Base-by-base conservation (phyloP, 352 stramenopile species). In the Plasmopara viticola region DNA sequence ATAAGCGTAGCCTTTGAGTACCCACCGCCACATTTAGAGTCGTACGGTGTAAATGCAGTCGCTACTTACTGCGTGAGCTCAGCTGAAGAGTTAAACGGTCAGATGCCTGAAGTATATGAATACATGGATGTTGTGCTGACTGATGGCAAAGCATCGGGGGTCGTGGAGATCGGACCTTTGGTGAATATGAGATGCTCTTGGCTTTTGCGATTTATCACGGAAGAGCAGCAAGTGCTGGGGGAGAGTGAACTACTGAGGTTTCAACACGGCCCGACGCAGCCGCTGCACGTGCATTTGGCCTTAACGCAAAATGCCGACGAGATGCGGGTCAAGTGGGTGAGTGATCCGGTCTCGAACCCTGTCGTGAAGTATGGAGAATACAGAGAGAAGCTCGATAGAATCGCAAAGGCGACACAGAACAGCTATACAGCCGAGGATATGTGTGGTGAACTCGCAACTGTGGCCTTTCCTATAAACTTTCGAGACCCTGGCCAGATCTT, bases 281-380 rank as follows among this genome's bases (percentile, higher is more conserved):
- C 74, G 5, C 49, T 77, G 43, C 72, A 80, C 31, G 39, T 74
- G 30, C 67, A 74, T 51, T 44, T 80, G 20, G 56, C 70, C 5
- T 50, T 73, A 5, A 77, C 70, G 18, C 39, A 58, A 9, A 64
- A 65, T 9, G 5, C 41, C 1, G 64, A 62, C 13, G 53, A 78
- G 51, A 83, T 86, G 67, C 58, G 71, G 13, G 69, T 86, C 39
- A 70, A 71, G 41, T 86, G 74, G 74, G 65, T 72, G 15, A 83
- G 71, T 49, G 69, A 46, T 31, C 51, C 63, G 28, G 67, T 83
- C n/a, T 48, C 50, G 7, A 52, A 55, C 14, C 69, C 71, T 9
- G 52, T 69, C 12, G 72, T 86, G 49, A 41, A 56, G 12, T 81
- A 71, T 42, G 67, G 69, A 18, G 58, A 62, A 25, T 14, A 58